Percentiles rank a stretch among this genome's conserved stretches.
Evolutionary conservation across 2,329 filamentous ascomycete genomes (phyloP).

Genomic region (Bisporella sp.): DNA sequence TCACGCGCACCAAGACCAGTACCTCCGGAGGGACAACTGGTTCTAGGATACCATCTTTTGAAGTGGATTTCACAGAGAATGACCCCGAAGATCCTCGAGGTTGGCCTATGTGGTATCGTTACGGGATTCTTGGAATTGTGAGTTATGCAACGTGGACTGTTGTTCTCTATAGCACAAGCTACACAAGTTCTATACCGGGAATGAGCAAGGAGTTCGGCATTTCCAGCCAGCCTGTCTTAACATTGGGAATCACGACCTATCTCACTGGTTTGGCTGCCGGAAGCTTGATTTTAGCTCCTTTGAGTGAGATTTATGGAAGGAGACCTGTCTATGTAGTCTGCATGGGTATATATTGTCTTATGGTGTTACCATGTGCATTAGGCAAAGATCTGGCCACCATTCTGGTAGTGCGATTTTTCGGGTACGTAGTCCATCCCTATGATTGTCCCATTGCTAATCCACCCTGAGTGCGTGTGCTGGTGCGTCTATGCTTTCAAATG

Average conservation of each 20-base stretch:
- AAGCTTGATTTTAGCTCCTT: slow-evolving; percentile 64
- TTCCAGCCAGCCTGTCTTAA: slow-evolving; percentile 51
- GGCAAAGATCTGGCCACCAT: slow-evolving; percentile 61
- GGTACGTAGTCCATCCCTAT: slow-evolving; percentile 35
- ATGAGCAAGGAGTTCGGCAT: slow-evolving; percentile 61
- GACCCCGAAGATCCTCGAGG: slow-evolving; percentile 61
- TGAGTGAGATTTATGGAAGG: slow-evolving; percentile 65
- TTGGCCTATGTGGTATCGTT: slow-evolving; percentile 50
- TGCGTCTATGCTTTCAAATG: slow-evolving; percentile 75
- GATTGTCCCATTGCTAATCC: slow-evolving; percentile 3
- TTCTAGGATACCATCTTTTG: slow-evolving; percentile 51
- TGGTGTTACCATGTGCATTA: slow-evolving; percentile 66
- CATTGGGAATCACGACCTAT: slow-evolving; percentile 73
- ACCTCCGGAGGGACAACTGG: slow-evolving; percentile 38
- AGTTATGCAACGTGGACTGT: slow-evolving; percentile 32
- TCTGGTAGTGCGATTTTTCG: slow-evolving; percentile 68
- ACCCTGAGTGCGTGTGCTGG: slow-evolving; percentile 57
- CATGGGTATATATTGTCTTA: slow-evolving; percentile 55
- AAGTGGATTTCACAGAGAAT: slow-evolving; percentile 63
- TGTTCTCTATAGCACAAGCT: slow-evolving; percentile 71
- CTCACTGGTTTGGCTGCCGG: slow-evolving; percentile 68
- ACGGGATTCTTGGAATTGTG: slow-evolving; percentile 28
- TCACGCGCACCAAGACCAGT: slow-evolving; percentile 32
- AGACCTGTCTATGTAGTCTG: slow-evolving; percentile 63
- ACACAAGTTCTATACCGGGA: slow-evolving; percentile 64